Conservation (phyloP, 1,284 basidiomycete species). For the Puccinia hordei region DNA sequence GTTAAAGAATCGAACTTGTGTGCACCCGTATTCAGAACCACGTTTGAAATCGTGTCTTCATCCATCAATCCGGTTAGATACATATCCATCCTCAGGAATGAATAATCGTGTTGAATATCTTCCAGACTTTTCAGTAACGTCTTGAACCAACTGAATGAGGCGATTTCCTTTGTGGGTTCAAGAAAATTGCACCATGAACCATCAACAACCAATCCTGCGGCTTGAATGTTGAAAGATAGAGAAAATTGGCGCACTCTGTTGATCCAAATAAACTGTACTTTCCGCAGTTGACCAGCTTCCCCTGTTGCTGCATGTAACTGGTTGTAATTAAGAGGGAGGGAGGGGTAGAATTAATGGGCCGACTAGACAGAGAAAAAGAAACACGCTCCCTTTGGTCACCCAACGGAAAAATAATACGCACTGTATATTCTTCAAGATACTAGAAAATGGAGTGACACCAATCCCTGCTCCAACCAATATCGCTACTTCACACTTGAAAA, state of each 20-base stretch:
- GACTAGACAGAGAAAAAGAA: not conserved
- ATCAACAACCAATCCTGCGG: not conserved
- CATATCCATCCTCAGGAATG: conserved; percentile 84
- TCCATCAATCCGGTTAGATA: conserved; percentile 82
- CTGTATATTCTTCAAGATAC: conserved; percentile 89
- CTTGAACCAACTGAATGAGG: conserved; percentile 90
- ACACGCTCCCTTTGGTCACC: too few relatives aligned
- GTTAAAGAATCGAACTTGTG: conserved; percentile 74
- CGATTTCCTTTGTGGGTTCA: conserved; percentile 52
- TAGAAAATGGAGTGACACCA: conserved; percentile 80
- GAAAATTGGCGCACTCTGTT: conserved; percentile 63
- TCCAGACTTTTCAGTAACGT: conserved; percentile 79
- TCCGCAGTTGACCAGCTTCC: conserved; percentile 71
- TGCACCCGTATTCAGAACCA: conserved; percentile 72
- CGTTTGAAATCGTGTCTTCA: conserved; percentile 85
- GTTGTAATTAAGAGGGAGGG: not conserved
- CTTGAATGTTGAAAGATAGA: not conserved
- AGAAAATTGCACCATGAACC: too few relatives aligned
- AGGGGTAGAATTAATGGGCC: not conserved
- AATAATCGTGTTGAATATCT: conserved; percentile 71
- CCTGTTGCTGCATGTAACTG: conserved; percentile 73
- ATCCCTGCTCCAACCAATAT: conserved; percentile 85
- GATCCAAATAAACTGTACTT: conserved; percentile 89
- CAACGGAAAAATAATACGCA: conserved; percentile 40
- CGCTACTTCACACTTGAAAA: conserved; percentile 80